phyloP scores from a whole-genome alignment of 169 alveolate species.

The Eimeria necatrix region DNA sequence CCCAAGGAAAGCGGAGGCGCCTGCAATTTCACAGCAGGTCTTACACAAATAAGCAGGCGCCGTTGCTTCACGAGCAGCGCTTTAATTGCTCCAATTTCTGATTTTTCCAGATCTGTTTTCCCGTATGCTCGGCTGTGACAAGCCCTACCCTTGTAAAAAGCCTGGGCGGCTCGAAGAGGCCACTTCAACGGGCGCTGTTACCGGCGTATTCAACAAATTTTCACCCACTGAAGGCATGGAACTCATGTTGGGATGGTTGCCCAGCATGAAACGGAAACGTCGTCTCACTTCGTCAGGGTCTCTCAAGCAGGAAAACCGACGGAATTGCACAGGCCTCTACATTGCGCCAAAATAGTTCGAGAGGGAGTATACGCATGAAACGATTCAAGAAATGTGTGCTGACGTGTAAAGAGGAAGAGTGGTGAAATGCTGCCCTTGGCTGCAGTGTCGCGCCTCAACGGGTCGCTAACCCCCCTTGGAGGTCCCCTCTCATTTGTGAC shows the following conservation, averaged over 20 bases:
- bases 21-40: no score
- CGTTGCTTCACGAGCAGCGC: no score
- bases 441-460: not conserved
- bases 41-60: no score
- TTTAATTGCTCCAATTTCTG: no score
- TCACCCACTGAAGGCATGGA: not conserved
- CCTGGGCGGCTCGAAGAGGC: not conserved
- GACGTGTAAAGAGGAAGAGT: not conserved
- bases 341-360: not conserved
- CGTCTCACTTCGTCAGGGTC: slow-evolving; percentile 13
- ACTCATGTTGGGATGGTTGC: not conserved
- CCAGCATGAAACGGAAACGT: not conserved
- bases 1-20: no score
- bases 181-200: not conserved
- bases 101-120: no score
- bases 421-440: not conserved
- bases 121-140: no score
- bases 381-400: not conserved
- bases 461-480: slow-evolving; percentile 6
- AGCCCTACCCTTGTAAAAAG: no score
- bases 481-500: slow-evolving; percentile 58
- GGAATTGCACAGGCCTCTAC: not conserved
- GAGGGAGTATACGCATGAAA: not conserved
- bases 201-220: not conserved
- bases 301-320: not conserved